Base-by-base conservation (phyloP, 106 monocot genomes). In the Apostasia ramifera region DNA sequence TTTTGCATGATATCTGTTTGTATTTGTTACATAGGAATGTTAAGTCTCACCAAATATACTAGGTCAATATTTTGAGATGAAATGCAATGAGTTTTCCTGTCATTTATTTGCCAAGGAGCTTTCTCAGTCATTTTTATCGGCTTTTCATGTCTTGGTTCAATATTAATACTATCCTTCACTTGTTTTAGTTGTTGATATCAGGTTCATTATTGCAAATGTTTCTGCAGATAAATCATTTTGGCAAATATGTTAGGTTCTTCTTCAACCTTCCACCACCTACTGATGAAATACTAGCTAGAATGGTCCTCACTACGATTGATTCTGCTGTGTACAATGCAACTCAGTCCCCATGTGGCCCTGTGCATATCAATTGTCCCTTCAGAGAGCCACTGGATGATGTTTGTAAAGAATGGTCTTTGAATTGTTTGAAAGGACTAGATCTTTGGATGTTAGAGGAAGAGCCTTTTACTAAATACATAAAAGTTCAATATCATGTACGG, bases 171-270 rank as follows among this genome's bases (percentile, higher is more conserved):
- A 26, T 26, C 26, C 26, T 26, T 26, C 26, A 26, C 26, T 26
- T 26, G 26, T 26, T 26, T 26, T 26, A 26, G 26, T 26, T 26
- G 26, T 26, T 26, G 26, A 26, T 26, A 26, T 26, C 26, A 26
- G 26, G 26, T 26, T 26, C 26, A 26, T 26, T 57, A 38, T 57
- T 57, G 6, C 39, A 14, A 39, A 3, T 38, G 15, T 52, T 71
- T 57, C 73, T 73, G 44, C 44, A 95, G 95, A 80, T 95, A 37
- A 86, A 95, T 74, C 95, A 95, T 81, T 95, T 95, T 76, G 91
- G 95, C 38, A 86, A 81, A 10, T 95, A 84, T 68, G 86, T 86
- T 66, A 84, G 84, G 48, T 84, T 79, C 66, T 95, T 91, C 69
- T 87, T 81, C 54, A 81, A 60, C 79, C 82, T 95, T 61, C 88